Evolutionary conservation across 176 grass and related monocot genomes (phyloP).

Genomic region (Phyllostachys edulis): DNA sequence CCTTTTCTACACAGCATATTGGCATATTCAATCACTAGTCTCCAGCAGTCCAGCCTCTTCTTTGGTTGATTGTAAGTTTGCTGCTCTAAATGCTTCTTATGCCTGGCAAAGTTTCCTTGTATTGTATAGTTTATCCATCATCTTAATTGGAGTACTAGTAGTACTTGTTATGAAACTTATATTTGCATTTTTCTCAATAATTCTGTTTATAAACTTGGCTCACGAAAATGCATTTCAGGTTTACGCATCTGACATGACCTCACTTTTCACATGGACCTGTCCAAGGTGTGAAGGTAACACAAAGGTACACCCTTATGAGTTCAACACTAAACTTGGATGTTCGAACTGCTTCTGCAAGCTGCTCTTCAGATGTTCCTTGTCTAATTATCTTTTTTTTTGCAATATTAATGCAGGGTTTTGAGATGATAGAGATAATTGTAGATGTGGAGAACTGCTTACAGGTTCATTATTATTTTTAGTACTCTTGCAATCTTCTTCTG

Average conservation of each 20-base stretch:
- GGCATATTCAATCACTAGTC: background rate
- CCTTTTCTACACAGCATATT: background rate
- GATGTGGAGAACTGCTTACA: conserved; percentile 90
- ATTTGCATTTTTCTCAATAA: background rate
- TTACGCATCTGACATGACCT: conserved; percentile 76
- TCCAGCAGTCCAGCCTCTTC: background rate
- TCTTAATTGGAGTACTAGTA: background rate
- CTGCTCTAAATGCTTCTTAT: background rate
- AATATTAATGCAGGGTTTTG: conserved; percentile 63
- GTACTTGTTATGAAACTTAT: background rate
- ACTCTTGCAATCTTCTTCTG: background rate
- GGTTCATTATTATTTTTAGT: conserved; percentile 36
- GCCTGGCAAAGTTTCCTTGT: background rate
- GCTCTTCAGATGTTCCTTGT: background rate
- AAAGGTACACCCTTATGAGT: conserved; percentile 45
- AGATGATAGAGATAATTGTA: conserved; percentile 85
- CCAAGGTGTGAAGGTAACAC: conserved; percentile 65
- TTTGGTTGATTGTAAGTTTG: background rate
- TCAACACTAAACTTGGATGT: background rate
- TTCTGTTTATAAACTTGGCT: background rate
- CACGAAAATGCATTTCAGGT: conserved; percentile 60
- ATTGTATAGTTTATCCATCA: background rate
- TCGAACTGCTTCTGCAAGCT: conserved; percentile 6
- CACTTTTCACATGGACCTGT: conserved; percentile 82
- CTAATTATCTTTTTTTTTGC: background rate